Evolutionary conservation across 805 yeast genomes (phyloP), one percentile per base, ranked within the genome.

Genomic region (Candida andamanensis): DNA sequence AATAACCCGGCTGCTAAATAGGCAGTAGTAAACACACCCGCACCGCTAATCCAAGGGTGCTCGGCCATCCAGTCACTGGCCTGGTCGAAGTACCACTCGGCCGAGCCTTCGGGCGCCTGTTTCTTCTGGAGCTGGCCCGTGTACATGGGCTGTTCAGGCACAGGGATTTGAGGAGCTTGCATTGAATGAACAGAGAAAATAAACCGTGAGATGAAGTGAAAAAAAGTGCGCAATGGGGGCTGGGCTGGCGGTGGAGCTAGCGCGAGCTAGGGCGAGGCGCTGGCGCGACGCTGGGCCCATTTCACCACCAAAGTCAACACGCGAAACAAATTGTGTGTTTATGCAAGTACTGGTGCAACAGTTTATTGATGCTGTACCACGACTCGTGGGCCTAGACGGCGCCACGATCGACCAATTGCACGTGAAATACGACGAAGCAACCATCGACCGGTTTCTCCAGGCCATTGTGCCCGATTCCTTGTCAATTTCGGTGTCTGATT

Each of bases 11-110:
- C 80, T 13, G 71, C 69, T 32, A 77, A 67, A 47, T 81, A 82
- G 0, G 75, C 74, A 3, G 76, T 60, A 4, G 80, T 74, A 41
- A 81, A 74, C 0, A 73, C 80, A 11, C 94, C 95, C 8, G 78
- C 46, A 9, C 83, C 80, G 4, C 89, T 69, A 40, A 84, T 45
- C 52, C 79, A 72, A 7, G 95, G 95, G 54, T 87, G 95, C 30
- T 76, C 72, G 5, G 84, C 75, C 73, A 78, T 67, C 57, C 78
- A 73, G 13, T 69, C 68, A 12, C 72, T 44, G 1, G 77, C 65
- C 42, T 69, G 65, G 52, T 83, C 84, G 44, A 83, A 79, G 50
- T 79, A 80, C 52, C 74, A 67, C 46, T 82, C 89, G 2, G 67
- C 63, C 3, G 68, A 55, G 10, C 73, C 69, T 43, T 63, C 69